Evolutionary conservation across 768 basidiomycete genomes (phyloP), one percentile per base, ranked within the genome.

Genomic region (button mushroom (Agaricus bisporus)): DNA sequence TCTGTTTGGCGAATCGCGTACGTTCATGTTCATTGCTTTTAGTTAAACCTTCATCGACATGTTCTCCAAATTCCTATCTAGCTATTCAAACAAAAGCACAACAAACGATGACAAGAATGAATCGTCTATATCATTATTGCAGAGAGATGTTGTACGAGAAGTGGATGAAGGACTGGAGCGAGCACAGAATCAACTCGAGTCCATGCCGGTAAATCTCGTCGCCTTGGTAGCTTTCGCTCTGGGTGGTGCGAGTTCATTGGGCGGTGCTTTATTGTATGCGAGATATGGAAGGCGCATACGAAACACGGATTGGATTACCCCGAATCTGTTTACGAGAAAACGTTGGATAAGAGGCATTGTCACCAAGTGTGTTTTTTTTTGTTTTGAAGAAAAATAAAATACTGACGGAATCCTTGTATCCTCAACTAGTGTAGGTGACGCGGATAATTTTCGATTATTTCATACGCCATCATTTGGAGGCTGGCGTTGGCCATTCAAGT

Each of bases 381-480:
- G 18, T 37, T 26, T 26, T 11, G 7, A 22, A 22, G 22, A 22
- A 22, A 22, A 22, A 22, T 22, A 22, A 22, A 4, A 22, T 22
- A 22, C 22, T 22, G 22, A 22, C 4, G 22, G 22, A 22, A 22
- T 22, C 22, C 1, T 22, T 22, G 2, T 22, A 22, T 22, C 22
- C 22, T 22, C 22, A 5, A 41, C 42, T 45, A 91, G 89, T 56
- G 91, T 92, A 48, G 88, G 88, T 3, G 91, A 94, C 61, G 83
- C 79, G 11, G 95, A 98, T 67, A 91, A 91, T 63, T 94, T 95
- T 66, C 73, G 88, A 25, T 64, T 98, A 28, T 97, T 83, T 60
- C 95, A 98, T 63, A 93, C 85, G 0, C 94, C 95, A 0, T 75
- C 79, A 0, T 63, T 89, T 25, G 86, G 89, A 32, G 91, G 85